These are phyloP conservation scores for Fusarium sterilihyphosum DNA, from an alignment of 2,329 filamentous ascomycete species.

Conservation along the genomic window DNA sequence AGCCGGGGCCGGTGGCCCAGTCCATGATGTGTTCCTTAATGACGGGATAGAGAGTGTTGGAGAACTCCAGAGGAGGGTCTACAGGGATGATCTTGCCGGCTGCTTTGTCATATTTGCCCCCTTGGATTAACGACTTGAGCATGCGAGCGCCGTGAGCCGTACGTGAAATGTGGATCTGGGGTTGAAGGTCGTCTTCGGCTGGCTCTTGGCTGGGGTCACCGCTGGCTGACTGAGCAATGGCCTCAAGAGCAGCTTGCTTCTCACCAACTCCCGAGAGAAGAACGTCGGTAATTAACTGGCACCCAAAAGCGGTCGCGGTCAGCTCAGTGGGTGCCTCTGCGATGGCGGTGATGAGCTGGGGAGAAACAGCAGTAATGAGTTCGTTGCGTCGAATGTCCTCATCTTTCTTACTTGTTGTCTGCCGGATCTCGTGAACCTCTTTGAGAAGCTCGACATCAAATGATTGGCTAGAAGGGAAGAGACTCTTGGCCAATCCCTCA, in stretches of 20 bases:
- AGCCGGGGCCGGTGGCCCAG: constrained; percentile 88
- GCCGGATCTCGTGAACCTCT: constrained; percentile 82
- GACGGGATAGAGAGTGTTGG: constrained; percentile 80
- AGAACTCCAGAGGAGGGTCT: constrained; percentile 82
- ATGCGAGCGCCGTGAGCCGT: constrained; percentile 77
- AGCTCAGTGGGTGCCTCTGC: constrained; percentile 74
- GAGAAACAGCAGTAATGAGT: constrained; percentile 77
- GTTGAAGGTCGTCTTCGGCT: constrained; percentile 53
- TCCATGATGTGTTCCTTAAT: constrained; percentile 79
- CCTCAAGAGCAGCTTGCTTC: constrained; percentile 77
- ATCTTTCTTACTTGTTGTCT: constrained; percentile 93
- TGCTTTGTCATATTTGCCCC: constrained; percentile 83
- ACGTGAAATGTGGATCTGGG: constrained; percentile 66
- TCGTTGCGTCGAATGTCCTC: constrained; percentile 79
- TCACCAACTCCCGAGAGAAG: constrained; percentile 80
- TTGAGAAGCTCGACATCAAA: constrained; percentile 76
- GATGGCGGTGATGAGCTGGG: constrained; percentile 79
- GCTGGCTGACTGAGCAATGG: constrained; percentile 71
- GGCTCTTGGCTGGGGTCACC: constrained; percentile 60
- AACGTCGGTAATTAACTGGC: constrained; percentile 85
- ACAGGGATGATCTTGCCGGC: constrained; percentile 76
- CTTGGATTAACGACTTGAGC: constrained; percentile 90
- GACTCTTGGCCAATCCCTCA: constrained; percentile 69
- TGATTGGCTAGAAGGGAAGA: constrained; percentile 70
- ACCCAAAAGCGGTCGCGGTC: constrained; percentile 80